Evolutionary conservation across 805 yeast species (phyloP), one percentile per base, ranked within the genome.

Genomic region (Teunomyces lycoperdinae): DNA sequence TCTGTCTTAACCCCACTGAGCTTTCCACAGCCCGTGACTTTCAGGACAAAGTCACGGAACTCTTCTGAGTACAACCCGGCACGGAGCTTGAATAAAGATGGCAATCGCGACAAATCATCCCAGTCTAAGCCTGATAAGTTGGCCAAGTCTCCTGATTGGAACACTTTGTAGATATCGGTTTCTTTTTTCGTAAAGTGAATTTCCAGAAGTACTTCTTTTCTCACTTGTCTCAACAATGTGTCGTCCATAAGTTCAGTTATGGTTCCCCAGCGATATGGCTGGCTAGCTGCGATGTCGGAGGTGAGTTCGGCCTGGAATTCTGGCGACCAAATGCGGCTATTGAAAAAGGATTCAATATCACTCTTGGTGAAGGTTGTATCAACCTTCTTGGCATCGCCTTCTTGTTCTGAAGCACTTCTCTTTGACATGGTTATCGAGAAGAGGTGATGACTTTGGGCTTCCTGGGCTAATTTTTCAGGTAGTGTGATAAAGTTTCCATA

Each of bases 161-260:
- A 83, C 28, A 92, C 96, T 64, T 89, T 91, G 68, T 94, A 94
- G 53, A 94, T 94, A 63, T 94, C 99, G 0, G 99, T 94, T 66
- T 95, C 99, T 66, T 95, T 94, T 57, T 84, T 82, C 8, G 98
- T 90, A 73, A 95, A 94, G 39, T 88, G 94, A 51, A 94, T 85
- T 59, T 90, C 86, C 2, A 76, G 69, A 54, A 88, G 78, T 24
- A 95, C 90, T 64, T 94, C 99, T 48, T 80, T 80, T 43, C 98
- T 78, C 1, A 95, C 98, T 28, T 79, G 77, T 52, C 94, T 73
- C 46, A 94, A 69, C 33, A 95, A 68, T 1, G 82, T 79, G 54
- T 92, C 96, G 61, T 91, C 81, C 35, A 94, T 76, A 42, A 94
- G 70, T 30, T 83, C 78, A 17, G 72, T 74, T 42, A 94, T 85